A percentile compares a stretch with the other conserved stretches of the same genome.
Evolutionary conservation across 768 basidiomycete species (phyloP).

Genomic region (Mycena sanguinolenta): DNA sequence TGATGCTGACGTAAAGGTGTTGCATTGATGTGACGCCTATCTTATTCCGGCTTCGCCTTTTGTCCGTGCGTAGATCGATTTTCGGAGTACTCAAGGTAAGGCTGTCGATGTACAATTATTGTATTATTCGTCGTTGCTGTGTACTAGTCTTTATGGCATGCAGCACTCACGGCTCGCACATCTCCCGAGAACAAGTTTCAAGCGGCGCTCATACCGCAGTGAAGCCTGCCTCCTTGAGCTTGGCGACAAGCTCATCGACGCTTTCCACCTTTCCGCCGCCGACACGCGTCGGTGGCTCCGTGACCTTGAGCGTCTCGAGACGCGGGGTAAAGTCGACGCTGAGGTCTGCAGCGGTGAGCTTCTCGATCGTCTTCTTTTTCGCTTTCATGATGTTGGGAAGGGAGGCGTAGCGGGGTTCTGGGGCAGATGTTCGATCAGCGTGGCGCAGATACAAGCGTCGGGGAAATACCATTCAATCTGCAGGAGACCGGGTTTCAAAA

Average conservation of each 20-base stretch:
- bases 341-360: conserved; percentile 82
- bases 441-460: not conserved
- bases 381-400: conserved; percentile 98
- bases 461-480: conserved; percentile 55
- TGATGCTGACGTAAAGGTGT: not conserved
- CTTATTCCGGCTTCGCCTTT: not conserved
- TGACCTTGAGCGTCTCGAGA: conserved; percentile 88
- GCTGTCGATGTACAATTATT: not conserved
- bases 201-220: conserved; percentile 46
- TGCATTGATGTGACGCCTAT: not conserved
- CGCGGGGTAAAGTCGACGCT: conserved; percentile 86
- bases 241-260: conserved; percentile 91
- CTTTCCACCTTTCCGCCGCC: conserved; percentile 93
- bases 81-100: not conserved
- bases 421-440: conserved; percentile 11
- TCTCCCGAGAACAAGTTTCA: not conserved
- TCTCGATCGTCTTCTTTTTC: conserved; percentile 98
- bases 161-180: not conserved
- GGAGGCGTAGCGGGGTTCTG: conserved; percentile 98
- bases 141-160: not conserved
- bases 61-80: not conserved
- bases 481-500: not conserved
- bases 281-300: conserved; percentile 90
- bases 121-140: not conserved
- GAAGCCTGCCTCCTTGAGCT: conserved; percentile 89